Base-by-base conservation (phyloP, 202 grass and related monocot species). In the Schoenoplectus triqueter region DNA sequence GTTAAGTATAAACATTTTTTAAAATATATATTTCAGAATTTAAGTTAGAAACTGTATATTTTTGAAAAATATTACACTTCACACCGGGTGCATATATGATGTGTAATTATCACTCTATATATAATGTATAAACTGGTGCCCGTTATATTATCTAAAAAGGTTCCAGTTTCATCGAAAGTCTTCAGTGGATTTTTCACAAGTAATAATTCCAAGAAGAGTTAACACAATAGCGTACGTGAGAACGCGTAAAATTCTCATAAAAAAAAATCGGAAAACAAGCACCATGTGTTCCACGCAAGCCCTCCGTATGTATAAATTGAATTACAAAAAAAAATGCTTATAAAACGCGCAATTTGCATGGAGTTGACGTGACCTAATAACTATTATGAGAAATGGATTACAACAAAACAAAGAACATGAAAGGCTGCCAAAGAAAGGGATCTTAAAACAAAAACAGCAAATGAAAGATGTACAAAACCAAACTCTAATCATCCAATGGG, bases 391-490 rank as follows among this genome's bases (percentile, higher is more conserved):
- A 74, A 74, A 31, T 31, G 31, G 17, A 52, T 21, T 7, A 48
- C 51, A 52, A 74, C 70, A 74, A 74, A 73, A 52, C 47, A 74
- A 74, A 22, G 70, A 74, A 52, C 70, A 52, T 52, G 18, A 22
- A 21, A 50, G 70, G 4, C 7, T 10, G 49, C 70, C 6, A 74
- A 74, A 74, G 70, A 74, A 74, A 52, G 46, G 2, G 47, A 22
- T 18, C 31, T 31, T 31, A 31, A 31, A 31, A 31, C 31, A 31
- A 31, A 31, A 31, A 31, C 31, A 31, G 31, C 31, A 31, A 31
- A 31, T 31, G 31, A 17, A 49, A 13, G 5, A 50, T 2, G 7
- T 10, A 73, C 11, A 73, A 5, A 74, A 51, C 31, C 31, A 74
- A 74, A 74, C 70, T 51, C 9, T 52, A 47, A 74, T 11, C 70